These are phyloP conservation scores for Acacia acuminata DNA, from an alignment of 306 rosid species.

Conservation along the genomic window DNA sequence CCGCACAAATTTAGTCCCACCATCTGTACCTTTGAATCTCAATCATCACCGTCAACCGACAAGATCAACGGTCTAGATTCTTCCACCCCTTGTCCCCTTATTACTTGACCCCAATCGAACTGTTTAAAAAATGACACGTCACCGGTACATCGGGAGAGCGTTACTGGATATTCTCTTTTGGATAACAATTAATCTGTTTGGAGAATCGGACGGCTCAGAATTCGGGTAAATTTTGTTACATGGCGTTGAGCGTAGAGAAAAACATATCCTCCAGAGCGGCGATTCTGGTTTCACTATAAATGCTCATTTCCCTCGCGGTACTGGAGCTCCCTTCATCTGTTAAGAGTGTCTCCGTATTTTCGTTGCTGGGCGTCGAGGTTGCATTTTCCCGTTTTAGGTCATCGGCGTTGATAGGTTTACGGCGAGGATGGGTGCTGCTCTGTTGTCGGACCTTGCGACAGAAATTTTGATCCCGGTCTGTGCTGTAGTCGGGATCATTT, in stretches of 20 bases:
- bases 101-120: accelerated
- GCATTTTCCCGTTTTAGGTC: slow-evolving; percentile 13
- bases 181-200: neutral
- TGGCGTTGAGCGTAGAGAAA: neutral
- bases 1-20: neutral
- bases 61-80: neutral
- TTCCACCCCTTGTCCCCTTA: neutral
- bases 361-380: neutral
- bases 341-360: neutral
- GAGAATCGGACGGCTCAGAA: neutral
- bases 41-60: slow-evolving; percentile 14
- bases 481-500: slow-evolving; percentile 64
- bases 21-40: neutral
- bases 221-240: neutral
- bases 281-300: slow-evolving; percentile 38
- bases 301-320: neutral
- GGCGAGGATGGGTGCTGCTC: slow-evolving; percentile 53
- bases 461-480: slow-evolving; percentile 63
- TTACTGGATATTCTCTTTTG: neutral
- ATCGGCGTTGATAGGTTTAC: slow-evolving; percentile 42
- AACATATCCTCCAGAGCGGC: neutral
- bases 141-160: neutral
- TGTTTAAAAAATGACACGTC: neutral
- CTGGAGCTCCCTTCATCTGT: neutral
- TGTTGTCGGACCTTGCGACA: slow-evolving; percentile 59